A percentile compares a stretch with the other conserved stretches of the same genome.
phyloP scores from a whole-genome alignment of 192 early-diverging fungal species.

The Gorgonomyces haynaldii region DNA sequence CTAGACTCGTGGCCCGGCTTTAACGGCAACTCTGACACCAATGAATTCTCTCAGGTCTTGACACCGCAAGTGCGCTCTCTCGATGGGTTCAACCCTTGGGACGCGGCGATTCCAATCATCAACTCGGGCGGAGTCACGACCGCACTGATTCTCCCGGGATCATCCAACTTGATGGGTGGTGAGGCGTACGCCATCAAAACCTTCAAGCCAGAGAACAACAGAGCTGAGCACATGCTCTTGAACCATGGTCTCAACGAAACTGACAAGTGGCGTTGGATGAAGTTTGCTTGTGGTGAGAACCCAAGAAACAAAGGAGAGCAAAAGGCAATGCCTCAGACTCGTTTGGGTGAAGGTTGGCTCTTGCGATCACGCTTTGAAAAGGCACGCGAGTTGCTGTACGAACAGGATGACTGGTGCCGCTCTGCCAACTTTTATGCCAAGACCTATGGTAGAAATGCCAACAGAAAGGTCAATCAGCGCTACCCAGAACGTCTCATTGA shows the following conservation, averaged over 20 bases:
- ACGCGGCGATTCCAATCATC: constrained; percentile 44
- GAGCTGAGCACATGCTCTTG: constrained; percentile 56
- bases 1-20: constrained; percentile 52
- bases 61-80: constrained; percentile 54
- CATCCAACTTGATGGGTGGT: constrained; percentile 64
- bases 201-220: constrained; percentile 33
- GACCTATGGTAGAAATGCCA: constrained; percentile 19
- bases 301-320: constrained; percentile 38
- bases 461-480: constrained; percentile 19
- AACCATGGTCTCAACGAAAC: constrained; percentile 31
- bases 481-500: constrained; percentile 51
- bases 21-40: constrained; percentile 41
- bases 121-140: constrained; percentile 60
- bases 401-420: constrained; percentile 57
- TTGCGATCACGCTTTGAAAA: constrained; percentile 47
- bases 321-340: constrained; percentile 15
- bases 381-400: constrained; percentile 27
- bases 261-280: constrained; percentile 56
- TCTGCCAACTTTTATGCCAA: constrained; percentile 11
- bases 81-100: constrained; percentile 59
- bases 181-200: constrained; percentile 59
- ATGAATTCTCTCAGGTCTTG: constrained; percentile 50
- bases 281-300: constrained; percentile 79
- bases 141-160: constrained; percentile 61
- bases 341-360: constrained; percentile 55